phyloP scores from a whole-genome alignment of 73 alveolate species.

The Paramecium biaurelia region DNA sequence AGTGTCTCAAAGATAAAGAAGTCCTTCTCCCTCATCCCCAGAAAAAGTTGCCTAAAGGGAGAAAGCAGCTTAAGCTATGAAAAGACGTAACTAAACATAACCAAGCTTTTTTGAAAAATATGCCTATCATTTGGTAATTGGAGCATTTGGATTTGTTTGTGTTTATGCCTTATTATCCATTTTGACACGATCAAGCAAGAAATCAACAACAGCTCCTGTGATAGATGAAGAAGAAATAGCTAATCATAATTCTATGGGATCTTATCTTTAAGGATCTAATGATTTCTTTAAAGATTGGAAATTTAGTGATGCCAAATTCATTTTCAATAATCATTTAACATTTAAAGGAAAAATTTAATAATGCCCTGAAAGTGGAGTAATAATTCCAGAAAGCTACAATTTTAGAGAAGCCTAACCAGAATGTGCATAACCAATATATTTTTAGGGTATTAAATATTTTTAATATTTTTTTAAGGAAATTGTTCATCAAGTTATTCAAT shows the following conservation, averaged over 20 bases:
- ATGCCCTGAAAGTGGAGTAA: slow-evolving; percentile 68
- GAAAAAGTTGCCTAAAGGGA: neutral
- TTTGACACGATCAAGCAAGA: neutral
- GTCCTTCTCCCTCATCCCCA: slow-evolving; percentile 29
- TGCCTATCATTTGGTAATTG: slow-evolving; percentile 32
- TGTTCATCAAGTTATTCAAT: slow-evolving; percentile 78
- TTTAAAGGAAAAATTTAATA: slow-evolving; percentile 60
- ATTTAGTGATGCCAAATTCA: slow-evolving; percentile 71
- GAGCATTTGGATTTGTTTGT: slow-evolving; percentile 27
- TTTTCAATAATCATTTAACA: slow-evolving; percentile 70
- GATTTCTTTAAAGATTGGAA: slow-evolving; percentile 75
- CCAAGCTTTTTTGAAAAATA: slow-evolving; percentile 48
- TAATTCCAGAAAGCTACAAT: slow-evolving; percentile 75
- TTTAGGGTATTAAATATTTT: slow-evolving; percentile 53
- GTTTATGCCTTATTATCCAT: neutral
- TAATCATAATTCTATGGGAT: slow-evolving; percentile 22
- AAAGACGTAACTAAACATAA: slow-evolving; percentile 6
- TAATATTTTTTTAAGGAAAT: slow-evolving; percentile 10
- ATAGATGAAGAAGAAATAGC: slow-evolving; percentile 38
- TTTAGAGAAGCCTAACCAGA: slow-evolving; percentile 67
- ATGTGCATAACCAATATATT: slow-evolving; percentile 65
- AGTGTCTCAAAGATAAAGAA: slow-evolving; percentile 23
- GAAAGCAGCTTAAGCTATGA: slow-evolving; percentile 48
- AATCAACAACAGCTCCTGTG: neutral
- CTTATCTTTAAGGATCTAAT: slow-evolving; percentile 66